A percentile compares a stretch with the other conserved stretches of the same genome.
Conservation (phyloP, 2,329 filamentous ascomycete species). For the Cryoendolithus antarcticus region DNA sequence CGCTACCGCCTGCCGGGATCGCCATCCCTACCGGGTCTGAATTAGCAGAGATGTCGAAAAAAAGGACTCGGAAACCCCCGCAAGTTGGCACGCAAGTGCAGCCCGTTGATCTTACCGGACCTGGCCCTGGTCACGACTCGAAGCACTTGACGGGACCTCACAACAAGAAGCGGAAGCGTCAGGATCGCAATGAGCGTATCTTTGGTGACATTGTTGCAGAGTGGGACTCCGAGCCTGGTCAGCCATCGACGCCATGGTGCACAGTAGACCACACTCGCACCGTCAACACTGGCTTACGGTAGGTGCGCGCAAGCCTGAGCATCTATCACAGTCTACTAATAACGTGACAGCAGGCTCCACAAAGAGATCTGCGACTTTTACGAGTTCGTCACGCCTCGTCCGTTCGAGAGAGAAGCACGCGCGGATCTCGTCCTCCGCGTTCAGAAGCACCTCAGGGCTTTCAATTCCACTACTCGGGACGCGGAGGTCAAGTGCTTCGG, state of each 20-base stretch:
- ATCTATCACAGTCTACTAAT: neutral
- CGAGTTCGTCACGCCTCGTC: conserved; percentile 63
- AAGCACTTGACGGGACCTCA: neutral
- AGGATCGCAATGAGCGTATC: conserved; percentile 29
- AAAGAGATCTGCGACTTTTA: conserved; percentile 87
- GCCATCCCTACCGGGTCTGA: too few species aligned
- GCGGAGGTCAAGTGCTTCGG: conserved; percentile 65
- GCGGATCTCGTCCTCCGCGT: conserved; percentile 60
- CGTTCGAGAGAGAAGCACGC: conserved; percentile 67
- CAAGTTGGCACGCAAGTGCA: too few species aligned
- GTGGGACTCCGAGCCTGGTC: conserved; percentile 28
- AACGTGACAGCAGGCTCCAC: conserved; percentile 46
- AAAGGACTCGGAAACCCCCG: too few species aligned
- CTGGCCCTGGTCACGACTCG: too few species aligned
- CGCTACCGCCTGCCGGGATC: too few species aligned
- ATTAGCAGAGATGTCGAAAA: too few species aligned
- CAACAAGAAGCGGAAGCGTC: conserved; percentile 51
- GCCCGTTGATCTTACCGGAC: too few species aligned
- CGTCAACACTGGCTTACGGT: conserved; percentile 13
- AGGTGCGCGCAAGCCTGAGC: conserved; percentile 8
- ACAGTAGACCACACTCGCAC: conserved; percentile 26
- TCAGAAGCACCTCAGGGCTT: conserved; percentile 42
- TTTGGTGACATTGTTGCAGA: conserved; percentile 27
- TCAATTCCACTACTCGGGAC: conserved; percentile 28
- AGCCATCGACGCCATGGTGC: conserved; percentile 50